These are phyloP conservation scores for Diutina rugosa DNA, from an alignment of 1,139 yeast genomes.

Conservation along the genomic window DNA sequence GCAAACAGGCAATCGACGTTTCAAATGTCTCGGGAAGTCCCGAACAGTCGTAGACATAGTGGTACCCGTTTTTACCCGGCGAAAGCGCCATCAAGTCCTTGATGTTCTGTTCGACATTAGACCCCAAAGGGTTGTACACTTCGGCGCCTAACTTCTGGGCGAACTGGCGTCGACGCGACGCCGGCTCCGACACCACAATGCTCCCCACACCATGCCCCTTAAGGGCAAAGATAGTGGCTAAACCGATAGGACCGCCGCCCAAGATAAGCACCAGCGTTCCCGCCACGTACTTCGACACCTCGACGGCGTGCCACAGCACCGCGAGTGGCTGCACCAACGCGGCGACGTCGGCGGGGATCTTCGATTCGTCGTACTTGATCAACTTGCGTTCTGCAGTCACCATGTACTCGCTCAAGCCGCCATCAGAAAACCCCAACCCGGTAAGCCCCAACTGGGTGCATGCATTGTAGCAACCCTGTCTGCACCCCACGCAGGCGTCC, in stretches of 20 bases:
- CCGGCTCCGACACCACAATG: not conserved
- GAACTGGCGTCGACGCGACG: not conserved
- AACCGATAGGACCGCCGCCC: not conserved
- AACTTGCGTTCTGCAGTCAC: not conserved
- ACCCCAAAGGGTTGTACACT: not conserved
- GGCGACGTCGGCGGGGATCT: not conserved
- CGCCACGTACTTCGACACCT: not conserved
- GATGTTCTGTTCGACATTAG: not conserved
- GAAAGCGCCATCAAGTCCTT: not conserved
- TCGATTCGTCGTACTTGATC: not conserved
- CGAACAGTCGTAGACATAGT: not conserved
- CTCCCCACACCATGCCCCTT: not conserved
- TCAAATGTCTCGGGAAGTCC: constrained; percentile 1
- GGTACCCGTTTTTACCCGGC: not conserved
- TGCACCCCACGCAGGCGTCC: not conserved
- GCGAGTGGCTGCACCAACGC: not conserved
- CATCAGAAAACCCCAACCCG: not conserved
- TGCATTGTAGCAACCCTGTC: not conserved
- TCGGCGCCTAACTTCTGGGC: not conserved
- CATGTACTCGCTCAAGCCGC: not conserved
- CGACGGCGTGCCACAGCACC: not conserved
- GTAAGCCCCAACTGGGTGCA: not conserved
- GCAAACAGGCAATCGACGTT: not conserved
- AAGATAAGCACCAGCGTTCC: not conserved
- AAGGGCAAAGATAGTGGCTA: not conserved